Base-by-base conservation (phyloP, 1,284 basidiomycete species). In the Meira nashicola region DNA sequence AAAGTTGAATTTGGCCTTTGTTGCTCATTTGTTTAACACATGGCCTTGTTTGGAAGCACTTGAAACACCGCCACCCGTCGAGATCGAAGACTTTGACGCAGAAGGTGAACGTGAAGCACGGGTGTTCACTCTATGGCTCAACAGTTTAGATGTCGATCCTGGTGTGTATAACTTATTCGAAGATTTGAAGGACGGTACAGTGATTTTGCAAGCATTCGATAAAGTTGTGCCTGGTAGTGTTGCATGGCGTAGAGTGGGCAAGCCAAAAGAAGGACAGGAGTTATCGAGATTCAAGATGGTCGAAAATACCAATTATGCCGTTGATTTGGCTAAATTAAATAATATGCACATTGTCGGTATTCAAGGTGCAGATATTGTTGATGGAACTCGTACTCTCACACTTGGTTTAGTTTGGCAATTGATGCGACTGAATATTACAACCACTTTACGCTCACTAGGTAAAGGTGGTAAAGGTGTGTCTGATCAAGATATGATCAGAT, bases 21-120 rank as follows among this genome's bases (percentile, higher is more conserved):
- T 97, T 58, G 94, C 95, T 50, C 93, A 96, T 80, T 84, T 98
- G 56, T 98, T 98, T 86, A 98, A 98, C 83, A 97, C 91, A 1
- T 88, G 90, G 82, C 94, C 94, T 1, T 76, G 76, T 44, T 69
- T 79, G 37, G 77, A 79, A 65, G 93, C 93, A 2, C 84, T 97
- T 47, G 91, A 95, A 74, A 92, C 93, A 77, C 86, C 82, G 17
- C 89, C 74, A 12, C 83, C 84, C 0, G 82, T 82, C 49, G 86
- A 84, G 6, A 86, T 97, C 43, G 94, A 97, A 77, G 95, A 98
- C 82, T 98, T 97, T 79, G 94, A 98, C 70, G 93, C 94, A 0
- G 94, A 98, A 80, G 94, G 94, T 63, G 94, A 98, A 80, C 86
- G 94, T 57, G 94, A 98, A 80, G 94, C 94, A 4, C 86, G 94